Evolutionary conservation across 129 eudicot genomes (phyloP), one percentile per base, ranked within the genome.

Genomic region (Lactuca saligna): DNA sequence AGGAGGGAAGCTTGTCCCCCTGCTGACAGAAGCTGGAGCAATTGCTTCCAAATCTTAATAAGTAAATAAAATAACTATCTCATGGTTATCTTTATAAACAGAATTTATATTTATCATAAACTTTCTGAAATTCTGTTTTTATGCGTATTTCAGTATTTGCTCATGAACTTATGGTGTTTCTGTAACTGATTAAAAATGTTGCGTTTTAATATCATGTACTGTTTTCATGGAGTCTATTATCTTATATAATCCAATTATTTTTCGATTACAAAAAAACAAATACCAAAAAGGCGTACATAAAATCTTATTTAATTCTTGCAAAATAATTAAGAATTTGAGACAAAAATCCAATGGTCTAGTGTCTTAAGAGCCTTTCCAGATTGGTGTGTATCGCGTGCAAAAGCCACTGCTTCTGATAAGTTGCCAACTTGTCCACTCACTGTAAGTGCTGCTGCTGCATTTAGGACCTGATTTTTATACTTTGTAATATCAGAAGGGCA

Each of bases 361-460:
- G 87, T 86, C 29, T 53, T 50, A 6, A 84, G 71, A 66, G 87
- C 95, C 57, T 86, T 81, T 50, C 98, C 96, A 0, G 89, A 82
- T 65, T 54, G 80, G 50, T 84, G 98, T 9, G 91, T 88, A 62
- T 88, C 87, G 25, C 83, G 89, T 51, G 89, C 91, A n/a, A 92
- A 66, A 25, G 87, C 78, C 55, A 92, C 87, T 29, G 95, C 95
- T 79, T 88, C 91, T 33, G 78, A 91, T 51, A 92, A 83, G 77
- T 64, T 73, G 66, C 67, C 60, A 31, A 81, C 96, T 16, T 63
- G 60, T 10, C 98, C 95, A 42, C 91, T 70, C 14, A 88, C 98
- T 31, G 81, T 80, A 37, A 92, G 79, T 20, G 95, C 96, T 42
- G 96, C 96, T 54, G 96, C 95, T 14, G 95, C 98, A 77, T 92